A percentile compares a stretch with the other conserved stretches of the same genome.
Conservation (phyloP, 169 alveolate species). For the Eimeria praecox region DNA sequence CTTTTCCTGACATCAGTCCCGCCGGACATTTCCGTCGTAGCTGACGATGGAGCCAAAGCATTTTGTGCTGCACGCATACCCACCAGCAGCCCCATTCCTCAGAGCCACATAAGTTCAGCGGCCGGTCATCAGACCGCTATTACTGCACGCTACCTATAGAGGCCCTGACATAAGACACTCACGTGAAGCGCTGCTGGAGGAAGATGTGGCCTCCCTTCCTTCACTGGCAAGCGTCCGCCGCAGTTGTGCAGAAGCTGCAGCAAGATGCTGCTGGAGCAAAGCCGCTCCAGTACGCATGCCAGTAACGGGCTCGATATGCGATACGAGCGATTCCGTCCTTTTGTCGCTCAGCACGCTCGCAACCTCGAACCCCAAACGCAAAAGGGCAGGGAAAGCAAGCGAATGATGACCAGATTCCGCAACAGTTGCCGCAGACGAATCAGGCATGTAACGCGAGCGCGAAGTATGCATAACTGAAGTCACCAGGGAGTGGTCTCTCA, state of each 20-base stretch:
- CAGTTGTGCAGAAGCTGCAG: conserved; percentile 64
- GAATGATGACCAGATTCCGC: not conserved
- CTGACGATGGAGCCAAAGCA: not conserved
- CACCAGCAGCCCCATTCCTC: not conserved
- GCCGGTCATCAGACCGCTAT: not conserved
- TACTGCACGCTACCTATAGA: not conserved
- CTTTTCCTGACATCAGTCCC: not conserved
- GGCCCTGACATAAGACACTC: not conserved
- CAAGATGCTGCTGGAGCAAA: conserved; percentile 63
- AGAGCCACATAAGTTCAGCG: not conserved
- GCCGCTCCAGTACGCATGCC: conserved; percentile 77
- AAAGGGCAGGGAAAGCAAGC: not conserved
- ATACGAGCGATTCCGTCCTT: conserved; percentile 67
- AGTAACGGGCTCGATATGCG: conserved; percentile 63
- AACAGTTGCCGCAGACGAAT: not conserved
- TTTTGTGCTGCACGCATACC: not conserved
- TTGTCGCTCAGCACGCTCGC: conserved; percentile 64
- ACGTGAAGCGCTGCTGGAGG: conserved; percentile 13
- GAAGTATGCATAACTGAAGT: not conserved
- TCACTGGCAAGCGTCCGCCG: conserved; percentile 55
- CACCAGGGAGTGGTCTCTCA: not conserved
- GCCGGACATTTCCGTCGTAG: not conserved
- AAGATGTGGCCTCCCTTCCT: not conserved
- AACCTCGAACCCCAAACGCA: conserved; percentile 56
- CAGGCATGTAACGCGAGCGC: not conserved